phyloP scores from a whole-genome alignment of 208 protist species.

The Leishmania lainsoni region DNA sequence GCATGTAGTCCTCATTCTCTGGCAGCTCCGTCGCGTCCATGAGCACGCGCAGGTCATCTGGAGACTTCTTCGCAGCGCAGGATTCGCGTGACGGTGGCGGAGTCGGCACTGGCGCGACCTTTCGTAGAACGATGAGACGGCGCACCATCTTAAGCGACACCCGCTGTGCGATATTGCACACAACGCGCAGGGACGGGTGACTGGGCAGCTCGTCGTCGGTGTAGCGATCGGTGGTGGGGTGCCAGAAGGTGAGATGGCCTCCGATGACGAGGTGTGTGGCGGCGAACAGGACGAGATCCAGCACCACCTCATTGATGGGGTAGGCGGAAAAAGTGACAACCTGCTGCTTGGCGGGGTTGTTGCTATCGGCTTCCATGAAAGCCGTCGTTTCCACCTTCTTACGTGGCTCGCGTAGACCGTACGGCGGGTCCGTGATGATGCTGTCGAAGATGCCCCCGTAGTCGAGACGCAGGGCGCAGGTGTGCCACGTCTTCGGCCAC shows the following conservation, averaged over 20 bases:
- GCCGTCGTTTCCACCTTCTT: constrained; percentile 37
- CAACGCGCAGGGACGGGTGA: constrained; percentile 90
- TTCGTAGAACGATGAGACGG: constrained; percentile 69
- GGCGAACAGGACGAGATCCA: constrained; percentile 93
- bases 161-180: constrained; percentile 77
- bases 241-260: constrained; percentile 94
- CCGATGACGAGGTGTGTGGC: constrained; percentile 84
- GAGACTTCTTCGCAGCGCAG: constrained; percentile 41
- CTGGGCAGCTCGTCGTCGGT: constrained; percentile 87
- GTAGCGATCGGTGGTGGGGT: constrained; percentile 92
- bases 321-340: constrained; percentile 26
- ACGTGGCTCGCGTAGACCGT: constrained; percentile 84
- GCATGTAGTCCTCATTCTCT: constrained; percentile 72
- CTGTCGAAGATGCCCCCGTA: constrained; percentile 84
- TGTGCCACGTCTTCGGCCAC: constrained; percentile 45
- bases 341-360: neutral
- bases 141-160: constrained; percentile 86
- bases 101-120: constrained; percentile 41
- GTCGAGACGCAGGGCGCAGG: neutral
- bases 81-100: constrained; percentile 44
- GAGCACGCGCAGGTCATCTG: constrained; percentile 59
- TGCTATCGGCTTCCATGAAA: neutral
- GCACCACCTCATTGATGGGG: constrained; percentile 70
- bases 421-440: constrained; percentile 94
- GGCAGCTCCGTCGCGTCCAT: constrained; percentile 69